Percentiles rank a stretch among this genome's conserved stretches.
Conservation (phyloP, 768 basidiomycete species). For the Daedalea quercina region DNA sequence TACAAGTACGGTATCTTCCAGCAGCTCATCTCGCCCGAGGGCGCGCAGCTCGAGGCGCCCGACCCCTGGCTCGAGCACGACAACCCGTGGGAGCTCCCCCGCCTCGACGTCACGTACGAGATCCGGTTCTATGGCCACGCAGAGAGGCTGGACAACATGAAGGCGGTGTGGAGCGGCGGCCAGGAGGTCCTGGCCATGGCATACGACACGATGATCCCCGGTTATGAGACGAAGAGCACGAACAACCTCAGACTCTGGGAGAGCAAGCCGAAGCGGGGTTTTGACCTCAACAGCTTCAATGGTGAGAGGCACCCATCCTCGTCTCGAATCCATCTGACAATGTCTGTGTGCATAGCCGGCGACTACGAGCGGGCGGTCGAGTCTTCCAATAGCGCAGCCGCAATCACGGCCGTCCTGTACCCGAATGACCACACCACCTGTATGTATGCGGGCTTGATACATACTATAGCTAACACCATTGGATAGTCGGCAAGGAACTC, state of each 20-base stretch:
- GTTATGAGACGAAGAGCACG: constrained; percentile 76
- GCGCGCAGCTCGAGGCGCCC: constrained; percentile 79
- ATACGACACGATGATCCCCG: constrained; percentile 93
- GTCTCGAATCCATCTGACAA: background rate
- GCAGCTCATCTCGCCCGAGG: constrained; percentile 79
- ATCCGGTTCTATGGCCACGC: constrained; percentile 87
- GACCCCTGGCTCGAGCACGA: constrained; percentile 89
- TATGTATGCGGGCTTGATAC: constrained; percentile 1
- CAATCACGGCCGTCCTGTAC: constrained; percentile 92
- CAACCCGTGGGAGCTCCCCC: constrained; percentile 86
- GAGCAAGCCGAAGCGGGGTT: constrained; percentile 81
- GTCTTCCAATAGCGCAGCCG: constrained; percentile 83
- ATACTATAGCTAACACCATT: background rate
- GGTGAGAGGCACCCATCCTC: constrained; percentile 33
- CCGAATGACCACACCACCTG: constrained; percentile 84
- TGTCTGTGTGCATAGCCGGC: constrained; percentile 51
- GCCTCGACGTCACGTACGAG: constrained; percentile 78
- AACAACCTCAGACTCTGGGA: constrained; percentile 89
- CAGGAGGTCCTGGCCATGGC: constrained; percentile 92
- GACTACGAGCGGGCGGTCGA: constrained; percentile 90
- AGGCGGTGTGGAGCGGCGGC: constrained; percentile 78
- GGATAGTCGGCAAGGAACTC: constrained; percentile 73
- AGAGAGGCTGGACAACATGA: constrained; percentile 56
- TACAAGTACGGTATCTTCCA: constrained; percentile 98
- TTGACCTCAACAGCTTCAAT: constrained; percentile 94